phyloP scores from a whole-genome alignment of 2,329 filamentous ascomycete genomes.

The Xylariaceae sp. region DNA sequence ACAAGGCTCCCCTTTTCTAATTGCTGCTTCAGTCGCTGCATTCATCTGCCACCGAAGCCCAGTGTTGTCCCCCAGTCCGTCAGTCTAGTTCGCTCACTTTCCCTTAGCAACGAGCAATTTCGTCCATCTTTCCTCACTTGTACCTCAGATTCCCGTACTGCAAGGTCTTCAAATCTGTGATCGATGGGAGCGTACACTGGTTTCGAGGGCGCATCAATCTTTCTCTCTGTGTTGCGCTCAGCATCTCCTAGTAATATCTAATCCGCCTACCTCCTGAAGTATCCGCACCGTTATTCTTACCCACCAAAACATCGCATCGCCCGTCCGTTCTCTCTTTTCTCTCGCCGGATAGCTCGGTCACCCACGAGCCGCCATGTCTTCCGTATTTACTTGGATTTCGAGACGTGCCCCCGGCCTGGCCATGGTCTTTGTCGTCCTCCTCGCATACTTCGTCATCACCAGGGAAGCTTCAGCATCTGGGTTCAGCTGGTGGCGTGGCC shows the following conservation, averaged over 20 bases:
- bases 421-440: constrained; percentile 45
- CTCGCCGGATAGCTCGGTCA: constrained; percentile 18
- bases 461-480: constrained; percentile 43
- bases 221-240: constrained; percentile 21
- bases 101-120: constrained; percentile 18
- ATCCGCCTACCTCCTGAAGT: constrained; percentile 24
- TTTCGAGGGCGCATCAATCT: constrained; percentile 17
- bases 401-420: constrained; percentile 52
- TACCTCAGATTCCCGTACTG: constrained; percentile 12
- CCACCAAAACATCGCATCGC: constrained; percentile 15
- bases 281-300: constrained; percentile 16
- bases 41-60: background rate
- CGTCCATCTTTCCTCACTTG: constrained; percentile 11
- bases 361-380: constrained; percentile 40
- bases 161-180: constrained; percentile 1
- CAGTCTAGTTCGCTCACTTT: constrained; percentile 17
- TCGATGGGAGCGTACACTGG: constrained; percentile 19
- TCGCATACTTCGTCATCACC: constrained; percentile 54
- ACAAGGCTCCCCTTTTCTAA: constrained; percentile 33
- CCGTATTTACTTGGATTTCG: constrained; percentile 51
- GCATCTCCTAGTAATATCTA: constrained; percentile 5
- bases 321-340: constrained; percentile 13
- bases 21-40: constrained; percentile 26
- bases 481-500: constrained; percentile 40
- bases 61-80: constrained; percentile 16